Conservation (phyloP, 2,329 filamentous ascomycete genomes). For the Colletotrichum sp. region DNA sequence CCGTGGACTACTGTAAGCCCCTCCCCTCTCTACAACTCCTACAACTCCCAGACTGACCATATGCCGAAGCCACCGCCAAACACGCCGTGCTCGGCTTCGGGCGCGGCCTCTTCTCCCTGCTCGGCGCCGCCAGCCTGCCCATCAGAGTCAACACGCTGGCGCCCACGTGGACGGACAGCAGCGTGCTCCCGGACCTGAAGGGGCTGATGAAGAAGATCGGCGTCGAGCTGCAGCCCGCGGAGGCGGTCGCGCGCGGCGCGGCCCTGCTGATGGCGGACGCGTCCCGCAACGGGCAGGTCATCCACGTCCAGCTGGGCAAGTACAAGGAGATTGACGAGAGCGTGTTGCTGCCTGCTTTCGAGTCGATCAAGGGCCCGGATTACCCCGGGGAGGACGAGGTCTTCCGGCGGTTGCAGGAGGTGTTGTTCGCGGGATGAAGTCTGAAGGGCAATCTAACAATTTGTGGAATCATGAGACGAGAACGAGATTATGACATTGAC, state of each 20-base stretch:
- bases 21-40: rapidly evolving
- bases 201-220: slow-evolving; percentile 40
- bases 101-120: slow-evolving; percentile 46
- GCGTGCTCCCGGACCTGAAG: slow-evolving; percentile 44
- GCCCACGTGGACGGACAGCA: slow-evolving; percentile 28
- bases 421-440: not conserved
- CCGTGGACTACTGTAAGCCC: slow-evolving; percentile 53
- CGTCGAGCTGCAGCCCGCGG: slow-evolving; percentile 46
- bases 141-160: slow-evolving; percentile 56
- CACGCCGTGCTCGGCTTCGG: slow-evolving; percentile 60
- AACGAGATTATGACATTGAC: not conserved
- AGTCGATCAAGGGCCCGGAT: slow-evolving; percentile 33
- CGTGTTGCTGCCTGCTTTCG: slow-evolving; percentile 36
- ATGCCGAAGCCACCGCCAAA: slow-evolving; percentile 50
- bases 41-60: not conserved
- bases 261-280: slow-evolving; percentile 54
- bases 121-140: slow-evolving; percentile 40
- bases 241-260: slow-evolving; percentile 52
- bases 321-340: slow-evolving; percentile 60
- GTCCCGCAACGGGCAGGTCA: slow-evolving; percentile 52
- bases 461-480: not conserved
- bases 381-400: slow-evolving; percentile 40
- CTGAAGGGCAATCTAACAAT: not conserved
- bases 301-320: slow-evolving; percentile 54
- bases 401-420: slow-evolving; percentile 22